phyloP scores from a whole-genome alignment of 176 grass and related monocot genomes.

The Otatea glauca region DNA sequence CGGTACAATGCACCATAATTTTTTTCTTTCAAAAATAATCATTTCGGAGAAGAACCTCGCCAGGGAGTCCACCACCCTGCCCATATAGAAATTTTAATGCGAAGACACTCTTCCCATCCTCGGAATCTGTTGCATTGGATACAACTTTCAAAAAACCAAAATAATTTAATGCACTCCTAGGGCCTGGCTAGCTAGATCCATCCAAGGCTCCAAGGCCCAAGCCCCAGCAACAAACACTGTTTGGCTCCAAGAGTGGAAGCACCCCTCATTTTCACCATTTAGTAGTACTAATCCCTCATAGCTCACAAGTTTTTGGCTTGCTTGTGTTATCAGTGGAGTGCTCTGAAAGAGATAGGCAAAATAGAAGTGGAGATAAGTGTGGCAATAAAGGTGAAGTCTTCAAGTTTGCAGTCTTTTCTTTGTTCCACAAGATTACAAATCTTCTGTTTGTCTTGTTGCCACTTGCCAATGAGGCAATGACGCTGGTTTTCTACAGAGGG shows the following conservation, averaged over 20 bases:
- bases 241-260: slow-evolving; percentile 20
- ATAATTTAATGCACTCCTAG: not conserved
- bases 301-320: not conserved
- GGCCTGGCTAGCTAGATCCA: slow-evolving; percentile 29
- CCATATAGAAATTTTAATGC: slow-evolving; percentile 32
- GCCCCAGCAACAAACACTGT: not conserved
- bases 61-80: not conserved
- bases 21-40: no score
- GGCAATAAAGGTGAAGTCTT: slow-evolving; percentile 23
- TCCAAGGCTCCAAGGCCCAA: not conserved
- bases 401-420: slow-evolving; percentile 39
- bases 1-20: no score
- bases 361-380: not conserved
- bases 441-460: slow-evolving; percentile 49
- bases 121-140: slow-evolving; percentile 56
- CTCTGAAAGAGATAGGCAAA: not conserved
- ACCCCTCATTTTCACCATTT: not conserved
- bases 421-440: slow-evolving; percentile 39
- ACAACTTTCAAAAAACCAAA: not conserved
- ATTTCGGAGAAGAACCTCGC: no score
- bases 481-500: slow-evolving; percentile 22
- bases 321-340: slow-evolving; percentile 31
- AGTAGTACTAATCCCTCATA: not conserved
- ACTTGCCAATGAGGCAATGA: no score
- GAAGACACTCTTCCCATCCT: slow-evolving; percentile 32